Evolutionary conservation across 1,139 yeast species (phyloP).

Genomic region (Lodderomyces metapsilosis): DNA sequence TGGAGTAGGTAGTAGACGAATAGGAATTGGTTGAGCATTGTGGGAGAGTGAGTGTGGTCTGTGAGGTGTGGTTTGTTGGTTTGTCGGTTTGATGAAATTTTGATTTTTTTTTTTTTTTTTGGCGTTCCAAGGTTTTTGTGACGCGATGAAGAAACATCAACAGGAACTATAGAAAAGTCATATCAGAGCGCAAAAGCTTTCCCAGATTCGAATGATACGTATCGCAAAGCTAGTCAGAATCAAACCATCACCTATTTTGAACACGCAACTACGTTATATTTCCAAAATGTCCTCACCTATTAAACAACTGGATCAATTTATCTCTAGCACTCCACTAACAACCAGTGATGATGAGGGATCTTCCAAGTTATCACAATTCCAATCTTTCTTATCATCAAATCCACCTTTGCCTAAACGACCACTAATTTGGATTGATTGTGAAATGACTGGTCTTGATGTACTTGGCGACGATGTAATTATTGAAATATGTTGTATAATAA

Average conservation of each 20-base stretch:
- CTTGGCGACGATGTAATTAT: constrained; percentile 68
- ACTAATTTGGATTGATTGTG: constrained; percentile 81
- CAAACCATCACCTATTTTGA: not conserved
- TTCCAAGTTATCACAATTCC: not conserved
- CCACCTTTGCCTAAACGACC: constrained; percentile 23
- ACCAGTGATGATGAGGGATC: too few relatives aligned
- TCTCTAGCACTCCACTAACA: not conserved
- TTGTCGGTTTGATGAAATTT: not conserved
- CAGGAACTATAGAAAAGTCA: too few relatives aligned
- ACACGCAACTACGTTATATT: not conserved
- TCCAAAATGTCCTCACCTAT: not conserved
- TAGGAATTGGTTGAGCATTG: constrained; percentile 1
- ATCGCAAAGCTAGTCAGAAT: not conserved
- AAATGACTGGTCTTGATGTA: constrained; percentile 90
- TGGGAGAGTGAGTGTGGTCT: not conserved
- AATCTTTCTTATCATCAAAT: not conserved
- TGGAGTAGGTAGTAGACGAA: constrained; percentile 48
- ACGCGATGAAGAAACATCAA: constrained; percentile 1
- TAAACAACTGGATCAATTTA: not conserved
- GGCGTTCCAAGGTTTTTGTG: not conserved
- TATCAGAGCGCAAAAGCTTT: too few relatives aligned
- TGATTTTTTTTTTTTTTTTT: not conserved
- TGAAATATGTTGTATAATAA: constrained; percentile 87
- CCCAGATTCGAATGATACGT: constrained; percentile 1
- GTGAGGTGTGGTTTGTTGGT: not conserved